phyloP scores from a whole-genome alignment of 2,329 filamentous ascomycete species.

The Pseudonectria foliicola region DNA sequence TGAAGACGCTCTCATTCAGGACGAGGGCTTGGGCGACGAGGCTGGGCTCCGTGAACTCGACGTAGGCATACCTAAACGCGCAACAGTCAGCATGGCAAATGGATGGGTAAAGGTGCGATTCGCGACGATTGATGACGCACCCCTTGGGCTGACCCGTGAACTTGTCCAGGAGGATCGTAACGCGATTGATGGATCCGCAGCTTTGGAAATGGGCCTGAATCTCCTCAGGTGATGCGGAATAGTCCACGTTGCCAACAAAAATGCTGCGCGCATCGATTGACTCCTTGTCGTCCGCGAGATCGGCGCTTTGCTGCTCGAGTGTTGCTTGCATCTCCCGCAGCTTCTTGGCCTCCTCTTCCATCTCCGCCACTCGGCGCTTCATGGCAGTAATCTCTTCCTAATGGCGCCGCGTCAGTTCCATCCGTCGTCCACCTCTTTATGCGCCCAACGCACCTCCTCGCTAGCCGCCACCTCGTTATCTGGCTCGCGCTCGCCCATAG shows the following conservation, averaged over 20 bases:
- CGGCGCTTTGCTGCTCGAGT: conserved; percentile 77
- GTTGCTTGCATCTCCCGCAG: conserved; percentile 80
- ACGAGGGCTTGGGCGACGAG: conserved; percentile 90
- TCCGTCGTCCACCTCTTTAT: conserved; percentile 21
- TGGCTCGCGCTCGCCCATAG: conserved; percentile 22
- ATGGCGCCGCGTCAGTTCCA: conserved; percentile 26
- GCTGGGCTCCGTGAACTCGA: conserved; percentile 93
- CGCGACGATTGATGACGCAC: conserved; percentile 43
- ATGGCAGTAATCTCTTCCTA: conserved; percentile 79
- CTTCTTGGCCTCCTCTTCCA: conserved; percentile 84
- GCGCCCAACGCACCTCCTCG: conserved; percentile 31
- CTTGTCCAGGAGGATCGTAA: conserved; percentile 96
- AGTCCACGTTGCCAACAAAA: conserved; percentile 98
- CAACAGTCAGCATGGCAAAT: conserved; percentile 8
- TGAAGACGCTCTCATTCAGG: conserved; percentile 93
- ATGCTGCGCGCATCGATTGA: conserved; percentile 93
- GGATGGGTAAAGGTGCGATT: not conserved
- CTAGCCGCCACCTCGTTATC: conserved; percentile 24
- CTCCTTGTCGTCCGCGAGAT: conserved; percentile 85
- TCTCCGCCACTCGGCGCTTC: conserved; percentile 80
- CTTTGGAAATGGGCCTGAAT: conserved; percentile 96
- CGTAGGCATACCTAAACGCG: conserved; percentile 79
- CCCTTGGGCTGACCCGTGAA: conserved; percentile 99
- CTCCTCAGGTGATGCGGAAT: conserved; percentile 93
- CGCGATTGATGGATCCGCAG: conserved; percentile 94